Percentiles rank a stretch among this genome's conserved stretches.
Evolutionary conservation across 345 rosid species (phyloP).

Genomic region (Populus nigra): DNA sequence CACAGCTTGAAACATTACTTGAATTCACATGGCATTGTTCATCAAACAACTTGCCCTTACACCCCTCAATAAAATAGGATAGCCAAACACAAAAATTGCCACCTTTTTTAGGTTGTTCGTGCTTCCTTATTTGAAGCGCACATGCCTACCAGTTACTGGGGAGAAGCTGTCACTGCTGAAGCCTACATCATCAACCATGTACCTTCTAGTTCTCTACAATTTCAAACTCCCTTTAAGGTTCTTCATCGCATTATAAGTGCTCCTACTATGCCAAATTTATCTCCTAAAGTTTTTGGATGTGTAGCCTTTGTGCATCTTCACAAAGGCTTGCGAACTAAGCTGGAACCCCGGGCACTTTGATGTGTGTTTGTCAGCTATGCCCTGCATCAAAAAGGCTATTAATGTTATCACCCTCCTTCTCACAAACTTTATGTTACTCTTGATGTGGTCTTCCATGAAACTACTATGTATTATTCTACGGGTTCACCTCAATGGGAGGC

Average conservation of each 20-base stretch:
- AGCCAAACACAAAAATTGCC: not conserved
- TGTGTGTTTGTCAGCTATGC: not conserved
- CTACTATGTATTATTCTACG: not conserved
- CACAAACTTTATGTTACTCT: not conserved
- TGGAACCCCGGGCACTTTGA: not conserved
- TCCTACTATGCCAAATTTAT: not conserved
- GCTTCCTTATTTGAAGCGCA: not conserved
- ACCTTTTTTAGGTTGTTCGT: not conserved
- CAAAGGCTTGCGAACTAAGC: not conserved
- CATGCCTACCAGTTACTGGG: not conserved
- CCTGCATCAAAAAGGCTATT: not conserved
- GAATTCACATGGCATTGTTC: not conserved
- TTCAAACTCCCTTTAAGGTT: not conserved
- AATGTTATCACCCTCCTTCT: not conserved
- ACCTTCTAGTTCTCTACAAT: not conserved
- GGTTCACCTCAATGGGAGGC: not conserved
- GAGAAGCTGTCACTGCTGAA: not conserved
- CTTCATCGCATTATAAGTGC: not conserved
- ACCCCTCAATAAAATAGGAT: not conserved
- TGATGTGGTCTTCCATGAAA: not conserved
- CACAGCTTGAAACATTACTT: not conserved
- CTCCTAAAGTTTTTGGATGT: not conserved
- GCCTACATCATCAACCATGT: not conserved
- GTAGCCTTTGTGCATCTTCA: not conserved
- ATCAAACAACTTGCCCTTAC: not conserved